Evolutionary conservation across 768 basidiomycete species (phyloP), one percentile per base, ranked within the genome.

Genomic region (Calocybe cyanea): DNA sequence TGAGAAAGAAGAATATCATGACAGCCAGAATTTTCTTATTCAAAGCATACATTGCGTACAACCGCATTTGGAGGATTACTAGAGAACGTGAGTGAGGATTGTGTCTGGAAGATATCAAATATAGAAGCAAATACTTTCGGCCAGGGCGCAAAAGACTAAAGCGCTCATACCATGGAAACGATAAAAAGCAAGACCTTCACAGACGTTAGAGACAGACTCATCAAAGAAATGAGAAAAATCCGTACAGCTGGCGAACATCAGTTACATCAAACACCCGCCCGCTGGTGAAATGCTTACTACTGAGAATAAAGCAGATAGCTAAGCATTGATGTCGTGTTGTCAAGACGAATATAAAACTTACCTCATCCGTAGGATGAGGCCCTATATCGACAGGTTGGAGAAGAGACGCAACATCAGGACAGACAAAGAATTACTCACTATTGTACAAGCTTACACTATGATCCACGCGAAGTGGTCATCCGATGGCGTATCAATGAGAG

Each of bases 171-270:
- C 58, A 78, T 69, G 58, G 71, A 76, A 30, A 72, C 66, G 30
- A 77, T 59, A 20, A 81, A 54, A 8, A 79, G 79, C 78, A 70
- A 75, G 77, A 17, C 79, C 79, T 69, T 81, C 78, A 79, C 81
- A 81, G 51, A n/a, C n/a, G n/a, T n/a, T n/a, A n/a, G n/a, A n/a
- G n/a, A n/a, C n/a, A n/a, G n/a, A n/a, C n/a, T n/a, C n/a, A n/a
- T n/a, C 61, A 64, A 52, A 77, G 77, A 63, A 76, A 80, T 13
- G 44, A 52, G 40, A 35, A 35, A 14, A 56, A 41, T 28, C 25
- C 25, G 5, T 50, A 57, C 54, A 57, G 50, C 53, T 28, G 11
- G 11, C 43, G 32, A 36, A 28, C 25, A 46, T 46, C 28, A 28
- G 39, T 31, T 14, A 35, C 41, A 30, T 48, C 17, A 14, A 32